Percentiles rank a stretch among this genome's conserved stretches.
Evolutionary conservation across 306 rosid species (phyloP).

Genomic region (Cucumis cinereus): DNA sequence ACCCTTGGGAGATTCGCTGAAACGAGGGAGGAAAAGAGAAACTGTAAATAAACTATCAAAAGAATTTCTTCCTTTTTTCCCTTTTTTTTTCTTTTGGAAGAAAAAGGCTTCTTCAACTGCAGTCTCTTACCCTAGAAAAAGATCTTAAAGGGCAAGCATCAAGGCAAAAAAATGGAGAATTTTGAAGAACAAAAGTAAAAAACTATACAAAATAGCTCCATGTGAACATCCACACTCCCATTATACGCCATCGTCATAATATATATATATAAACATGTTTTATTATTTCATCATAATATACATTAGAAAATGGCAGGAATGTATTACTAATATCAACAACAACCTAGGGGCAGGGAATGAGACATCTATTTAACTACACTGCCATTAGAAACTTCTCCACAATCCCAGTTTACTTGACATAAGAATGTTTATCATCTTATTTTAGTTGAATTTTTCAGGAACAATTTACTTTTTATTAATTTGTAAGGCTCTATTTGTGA

Average conservation of each 20-base stretch:
- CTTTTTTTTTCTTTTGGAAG: neutral
- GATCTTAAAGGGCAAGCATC: neutral
- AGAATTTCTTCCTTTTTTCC: neutral
- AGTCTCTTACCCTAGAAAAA: neutral
- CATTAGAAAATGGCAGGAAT: neutral
- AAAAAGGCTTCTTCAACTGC: neutral
- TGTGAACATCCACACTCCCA: neutral
- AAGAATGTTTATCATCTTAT: neutral
- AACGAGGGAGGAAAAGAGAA: slow-evolving; percentile 6
- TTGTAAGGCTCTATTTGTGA: neutral
- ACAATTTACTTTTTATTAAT: neutral
- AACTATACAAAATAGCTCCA: neutral
- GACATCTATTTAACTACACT: neutral
- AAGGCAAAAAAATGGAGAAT: neutral
- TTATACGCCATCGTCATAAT: neutral
- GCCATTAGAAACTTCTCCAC: neutral
- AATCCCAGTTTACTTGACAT: neutral
- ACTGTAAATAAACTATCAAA: neutral
- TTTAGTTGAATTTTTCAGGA: neutral
- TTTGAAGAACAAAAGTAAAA: neutral
- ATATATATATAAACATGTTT: neutral
- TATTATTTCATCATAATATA: neutral
- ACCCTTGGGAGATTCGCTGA: slow-evolving; percentile 94
- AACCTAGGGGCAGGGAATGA: neutral
- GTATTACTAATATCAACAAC: neutral